Base-by-base conservation (phyloP, 2,329 filamentous ascomycete species). In the Dactylellina parvicollis region DNA sequence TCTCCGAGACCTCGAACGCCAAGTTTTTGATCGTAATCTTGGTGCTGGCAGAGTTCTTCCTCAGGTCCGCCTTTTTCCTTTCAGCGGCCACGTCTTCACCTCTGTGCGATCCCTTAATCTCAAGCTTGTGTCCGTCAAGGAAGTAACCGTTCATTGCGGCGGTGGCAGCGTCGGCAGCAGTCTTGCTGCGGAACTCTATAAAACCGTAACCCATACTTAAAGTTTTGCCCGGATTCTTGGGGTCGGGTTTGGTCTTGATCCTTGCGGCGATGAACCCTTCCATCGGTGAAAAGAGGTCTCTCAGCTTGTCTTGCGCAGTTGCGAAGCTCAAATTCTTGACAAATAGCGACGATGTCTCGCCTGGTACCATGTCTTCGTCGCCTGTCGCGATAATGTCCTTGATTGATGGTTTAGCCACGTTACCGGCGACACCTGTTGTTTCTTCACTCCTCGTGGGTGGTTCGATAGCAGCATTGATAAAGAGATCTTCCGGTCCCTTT, bases 1-100 rank as follows among this genome's bases (percentile, higher is more conserved):
- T 95, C 84, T 96, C 97, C 60, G 89, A 90, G 52, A 91, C 90
- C 83, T 98, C 92, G 83, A 99, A 99, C 18, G 95, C 94, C 81
- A 99, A 83, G 83, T 99, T 99, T 85, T 98, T 99, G 84, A 99
- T 90, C 81, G 98, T 89, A 79, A 99, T 90, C 85, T 98, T 98
- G 50, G 93, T 87, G 14, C 86, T 86, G 22, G 91, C 88, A 55
- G 87, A 83, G 81, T 94, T 96, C 85, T 92, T 96, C 55, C 90
- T 88, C 76, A 86, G 88, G 79, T 98, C 92, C 76, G 94, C 90
- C 76, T 89, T 90, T 75, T 90, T 88, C 76, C 91, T 87, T 81
- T 96, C 91, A 80, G 96, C 92, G 1, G 91, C 93, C 16, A 92
- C 92, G 82, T 98, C 93, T 67, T 89, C 85, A 18, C 90, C 92